These are phyloP conservation scores for Cardiospermum halicacabum DNA, from an alignment of 345 rosid genomes.

Conservation along the genomic window DNA sequence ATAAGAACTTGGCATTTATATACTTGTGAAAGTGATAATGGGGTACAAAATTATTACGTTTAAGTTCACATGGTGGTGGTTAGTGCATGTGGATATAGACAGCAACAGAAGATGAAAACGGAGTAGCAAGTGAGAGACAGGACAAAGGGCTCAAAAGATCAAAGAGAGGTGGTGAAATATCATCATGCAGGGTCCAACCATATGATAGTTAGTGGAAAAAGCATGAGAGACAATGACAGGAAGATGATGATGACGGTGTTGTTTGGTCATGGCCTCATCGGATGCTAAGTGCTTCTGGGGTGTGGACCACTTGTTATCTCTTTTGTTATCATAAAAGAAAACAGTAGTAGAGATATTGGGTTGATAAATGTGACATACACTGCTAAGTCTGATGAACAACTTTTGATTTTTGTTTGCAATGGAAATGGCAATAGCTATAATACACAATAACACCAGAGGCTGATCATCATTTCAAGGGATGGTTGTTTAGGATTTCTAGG, in stretches of 20 bases:
- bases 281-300: background rate
- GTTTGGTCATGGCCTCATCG: constrained; percentile 12
- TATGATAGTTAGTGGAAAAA: constrained; percentile 19
- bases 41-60: constrained; percentile 33
- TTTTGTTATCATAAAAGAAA: constrained; percentile 1
- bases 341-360: background rate
- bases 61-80: constrained; percentile 28
- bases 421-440: constrained; percentile 18
- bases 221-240: constrained; percentile 30
- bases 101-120: constrained; percentile 15
- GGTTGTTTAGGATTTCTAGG: background rate
- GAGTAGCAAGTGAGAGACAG: constrained; percentile 1
- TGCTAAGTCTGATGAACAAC: background rate
- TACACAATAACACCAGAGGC: constrained; percentile 1
- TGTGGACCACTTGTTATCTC: constrained; percentile 12
- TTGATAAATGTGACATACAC: background rate
- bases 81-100: constrained; percentile 17
- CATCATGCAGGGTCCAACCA: constrained; percentile 7
- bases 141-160: constrained; percentile 6
- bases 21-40: constrained; percentile 14
- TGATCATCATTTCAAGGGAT: background rate
- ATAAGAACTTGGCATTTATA: constrained; percentile 12
- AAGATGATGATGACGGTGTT: constrained; percentile 12
- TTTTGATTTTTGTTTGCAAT: constrained; percentile 20
- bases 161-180: constrained; percentile 5